phyloP scores from a whole-genome alignment of 306 rosid genomes.

The Arachis hypogaea region DNA sequence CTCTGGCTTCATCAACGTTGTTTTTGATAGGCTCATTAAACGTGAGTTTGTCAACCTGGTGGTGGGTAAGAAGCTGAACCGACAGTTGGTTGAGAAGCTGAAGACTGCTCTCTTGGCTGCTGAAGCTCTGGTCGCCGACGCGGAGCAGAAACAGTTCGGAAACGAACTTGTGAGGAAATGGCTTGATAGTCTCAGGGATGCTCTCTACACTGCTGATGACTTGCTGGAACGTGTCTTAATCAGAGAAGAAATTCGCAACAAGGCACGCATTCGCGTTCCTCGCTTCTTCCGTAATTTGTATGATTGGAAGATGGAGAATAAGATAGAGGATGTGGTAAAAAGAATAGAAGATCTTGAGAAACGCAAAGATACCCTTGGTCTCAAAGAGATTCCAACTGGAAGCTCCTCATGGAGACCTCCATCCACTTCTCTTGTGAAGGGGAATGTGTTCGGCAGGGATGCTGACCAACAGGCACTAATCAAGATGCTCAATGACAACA shows the following conservation, averaged over 20 bases:
- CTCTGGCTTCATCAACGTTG: background rate
- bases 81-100: background rate
- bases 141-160: background rate
- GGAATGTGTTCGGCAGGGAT: no score
- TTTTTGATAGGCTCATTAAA: background rate
- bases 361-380: no score
- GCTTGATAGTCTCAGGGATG: background rate
- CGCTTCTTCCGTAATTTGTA: no score
- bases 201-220: constrained; percentile 3
- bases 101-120: background rate
- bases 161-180: background rate
- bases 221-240: constrained; percentile 34
- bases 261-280: background rate
- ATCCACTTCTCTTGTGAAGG: no score
- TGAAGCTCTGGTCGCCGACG: background rate
- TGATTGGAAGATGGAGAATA: no score
- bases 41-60: background rate
- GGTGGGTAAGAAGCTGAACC: background rate
- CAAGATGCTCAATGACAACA: no score
- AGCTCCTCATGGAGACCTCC: no score
- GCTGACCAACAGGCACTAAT: no score
- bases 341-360: no score
- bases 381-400: no score
- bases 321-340: no score
- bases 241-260: background rate